Percentiles rank a stretch among this genome's conserved stretches.
phyloP scores from a whole-genome alignment of 495 filamentous ascomycete species.

The Talaromyces borbonicus region DNA sequence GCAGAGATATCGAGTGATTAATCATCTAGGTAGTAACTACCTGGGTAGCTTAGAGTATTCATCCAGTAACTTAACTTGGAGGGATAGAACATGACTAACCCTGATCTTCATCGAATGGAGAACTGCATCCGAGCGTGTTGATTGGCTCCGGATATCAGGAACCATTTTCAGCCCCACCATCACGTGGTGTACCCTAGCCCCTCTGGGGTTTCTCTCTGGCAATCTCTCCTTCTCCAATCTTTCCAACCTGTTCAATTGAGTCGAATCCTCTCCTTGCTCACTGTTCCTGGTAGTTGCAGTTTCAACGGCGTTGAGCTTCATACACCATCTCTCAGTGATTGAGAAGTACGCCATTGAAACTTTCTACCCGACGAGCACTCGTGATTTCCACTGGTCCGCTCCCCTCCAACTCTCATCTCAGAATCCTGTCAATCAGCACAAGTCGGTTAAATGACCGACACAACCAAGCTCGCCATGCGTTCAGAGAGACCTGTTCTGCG shows the following conservation, averaged over 20 bases:
- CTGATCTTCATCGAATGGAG: too few relatives aligned
- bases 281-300: too few relatives aligned
- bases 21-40: too few relatives aligned
- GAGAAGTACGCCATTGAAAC: background rate
- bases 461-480: slow-evolving; percentile 19
- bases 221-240: background rate
- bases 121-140: too few relatives aligned
- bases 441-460: slow-evolving; percentile 17
- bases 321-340: background rate
- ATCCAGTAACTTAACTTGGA: too few relatives aligned
- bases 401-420: background rate
- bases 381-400: too few relatives aligned
- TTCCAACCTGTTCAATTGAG: background rate
- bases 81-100: too few relatives aligned
- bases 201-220: background rate
- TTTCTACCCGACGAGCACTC: too few relatives aligned
- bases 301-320: too few relatives aligned
- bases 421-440: background rate
- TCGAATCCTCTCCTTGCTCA: too few relatives aligned
- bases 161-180: slow-evolving; percentile 1
- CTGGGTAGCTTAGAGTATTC: too few relatives aligned
- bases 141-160: background rate
- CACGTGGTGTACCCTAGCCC: background rate
- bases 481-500: slow-evolving; percentile 31
- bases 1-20: too few relatives aligned